Conservation (phyloP, 73 alveolate species). For the Paramecium bursaria region DNA sequence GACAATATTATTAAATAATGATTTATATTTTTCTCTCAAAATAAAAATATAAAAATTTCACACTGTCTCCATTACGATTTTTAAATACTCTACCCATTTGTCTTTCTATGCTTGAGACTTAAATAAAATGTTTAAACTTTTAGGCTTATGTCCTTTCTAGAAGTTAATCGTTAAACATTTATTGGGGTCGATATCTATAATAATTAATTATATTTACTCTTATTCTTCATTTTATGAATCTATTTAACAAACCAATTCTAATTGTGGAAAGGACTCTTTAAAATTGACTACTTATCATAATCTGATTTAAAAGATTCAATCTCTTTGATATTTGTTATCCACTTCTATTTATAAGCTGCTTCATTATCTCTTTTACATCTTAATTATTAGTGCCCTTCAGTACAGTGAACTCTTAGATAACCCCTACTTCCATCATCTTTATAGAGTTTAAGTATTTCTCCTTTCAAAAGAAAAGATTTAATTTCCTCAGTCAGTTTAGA, state of each 20-base stretch:
- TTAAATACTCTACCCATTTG: slow-evolving; percentile 42
- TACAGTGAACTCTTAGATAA: slow-evolving; percentile 39
- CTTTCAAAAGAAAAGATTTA: slow-evolving; percentile 4
- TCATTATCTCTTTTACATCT: slow-evolving; percentile 26
- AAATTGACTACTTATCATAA: slow-evolving; percentile 2
- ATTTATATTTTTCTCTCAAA: too few species aligned
- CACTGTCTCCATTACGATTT: slow-evolving; percentile 41
- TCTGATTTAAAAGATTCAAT: slow-evolving; percentile 2
- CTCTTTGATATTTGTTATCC: slow-evolving; percentile 22
- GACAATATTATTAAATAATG: slow-evolving; percentile 28
- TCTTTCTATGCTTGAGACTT: slow-evolving; percentile 35
- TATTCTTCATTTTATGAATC: slow-evolving; percentile 48
- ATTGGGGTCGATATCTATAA: slow-evolving; percentile 10
- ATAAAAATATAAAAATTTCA: too few species aligned
- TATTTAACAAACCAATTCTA: slow-evolving; percentile 26
- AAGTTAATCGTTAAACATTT: slow-evolving; percentile 14
- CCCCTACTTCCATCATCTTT: slow-evolving; percentile 61
- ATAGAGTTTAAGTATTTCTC: slow-evolving; percentile 44
- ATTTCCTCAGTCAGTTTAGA: slow-evolving; percentile 50
- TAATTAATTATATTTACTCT: neutral
- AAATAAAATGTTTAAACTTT: slow-evolving; percentile 13
- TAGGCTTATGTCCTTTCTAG: slow-evolving; percentile 10
- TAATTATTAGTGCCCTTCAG: neutral
- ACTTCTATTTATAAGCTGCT: slow-evolving; percentile 7
- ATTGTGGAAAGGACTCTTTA: slow-evolving; percentile 39